Evolutionary conservation across 257 asterid species (phyloP), one percentile per base, ranked within the genome.

Genomic region (Solanum etuberosum): DNA sequence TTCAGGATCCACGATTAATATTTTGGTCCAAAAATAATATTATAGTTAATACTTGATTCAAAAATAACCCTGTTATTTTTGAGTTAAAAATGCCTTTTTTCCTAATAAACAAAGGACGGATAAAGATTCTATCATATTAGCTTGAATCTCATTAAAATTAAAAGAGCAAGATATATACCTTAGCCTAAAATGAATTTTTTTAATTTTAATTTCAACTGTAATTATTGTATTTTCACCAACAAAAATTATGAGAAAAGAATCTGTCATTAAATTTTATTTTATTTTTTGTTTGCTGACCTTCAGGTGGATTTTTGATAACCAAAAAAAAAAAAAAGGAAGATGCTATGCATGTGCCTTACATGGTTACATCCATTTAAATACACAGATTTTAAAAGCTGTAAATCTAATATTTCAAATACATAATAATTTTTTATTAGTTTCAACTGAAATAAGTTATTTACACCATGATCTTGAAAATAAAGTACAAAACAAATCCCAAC

Each of bases 401-500:
- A 81, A 81, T 48, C 85, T 29, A 81, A 81, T 5, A 81, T 81
- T 29, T 27, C 59, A 34, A 23, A 68, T 31, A 13, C 21, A 42
- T 63, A 83, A 71, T 76, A 65, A 61, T 83, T 29, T 48, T 61
- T 61, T 51, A 73, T 84, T 83, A 89, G 88, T 85, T 87, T 92
- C 90, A 85, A 90, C 61, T 67, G 73, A 80, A 48, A 76, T 87
- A 48, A 70, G 87, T 83, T 83, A 68, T 88, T 16, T 76, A 86
- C 80, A 43, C 84, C 86, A 46, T 88, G 90, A 91, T 91, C 86
- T 74, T 87, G 65, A 83, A 83, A 83, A 80, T 80, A 46, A 80
- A 29, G 42, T 46, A 27, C 83, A 89, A n/a, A 91, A 89, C 95
- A 91, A 84, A 91, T 91, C 94, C 92, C 92, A 85, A 85, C 91